Percentiles rank a stretch among this genome's conserved stretches.
Conservation (phyloP, 257 asterid species). For the Mitragyna speciosa region DNA sequence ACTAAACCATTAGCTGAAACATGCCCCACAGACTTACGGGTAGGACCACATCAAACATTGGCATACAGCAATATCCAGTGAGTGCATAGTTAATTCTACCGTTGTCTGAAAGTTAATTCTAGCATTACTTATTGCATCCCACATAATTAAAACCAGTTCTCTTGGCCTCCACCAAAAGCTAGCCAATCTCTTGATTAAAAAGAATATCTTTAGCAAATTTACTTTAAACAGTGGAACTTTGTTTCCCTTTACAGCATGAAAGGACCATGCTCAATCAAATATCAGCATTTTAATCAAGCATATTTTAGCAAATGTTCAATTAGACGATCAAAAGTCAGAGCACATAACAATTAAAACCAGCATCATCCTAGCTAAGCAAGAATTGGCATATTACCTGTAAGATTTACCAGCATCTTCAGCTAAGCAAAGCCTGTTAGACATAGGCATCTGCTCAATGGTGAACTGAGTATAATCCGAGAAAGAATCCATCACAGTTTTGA, state of each 20-base stretch:
- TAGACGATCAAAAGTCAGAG: neutral
- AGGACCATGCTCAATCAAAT: slow-evolving; percentile 10
- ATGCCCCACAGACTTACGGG: neutral
- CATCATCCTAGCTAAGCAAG: too few relatives aligned
- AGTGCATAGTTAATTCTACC: slow-evolving; percentile 8
- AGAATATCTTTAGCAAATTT: neutral
- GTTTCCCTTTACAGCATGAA: neutral
- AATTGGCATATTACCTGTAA: slow-evolving; percentile 37
- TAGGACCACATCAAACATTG: slow-evolving; percentile 15
- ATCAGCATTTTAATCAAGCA: neutral
- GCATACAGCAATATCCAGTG: slow-evolving; percentile 7
- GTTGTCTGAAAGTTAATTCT: neutral
- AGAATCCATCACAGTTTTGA: slow-evolving; percentile 50
- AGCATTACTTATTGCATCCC: neutral
- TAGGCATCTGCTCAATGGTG: slow-evolving; percentile 80
- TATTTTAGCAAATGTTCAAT: neutral
- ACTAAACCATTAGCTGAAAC: neutral
- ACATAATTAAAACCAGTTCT: neutral
- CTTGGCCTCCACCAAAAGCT: neutral
- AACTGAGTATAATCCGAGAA: slow-evolving; percentile 61
- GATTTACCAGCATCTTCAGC: slow-evolving; percentile 54
- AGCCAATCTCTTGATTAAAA: neutral
- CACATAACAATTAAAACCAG: neutral
- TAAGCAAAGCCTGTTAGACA: slow-evolving; percentile 68
- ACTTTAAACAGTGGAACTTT: neutral